phyloP scores from a whole-genome alignment of 148 eudicot species.

The Vaccinium macrocarpon region DNA sequence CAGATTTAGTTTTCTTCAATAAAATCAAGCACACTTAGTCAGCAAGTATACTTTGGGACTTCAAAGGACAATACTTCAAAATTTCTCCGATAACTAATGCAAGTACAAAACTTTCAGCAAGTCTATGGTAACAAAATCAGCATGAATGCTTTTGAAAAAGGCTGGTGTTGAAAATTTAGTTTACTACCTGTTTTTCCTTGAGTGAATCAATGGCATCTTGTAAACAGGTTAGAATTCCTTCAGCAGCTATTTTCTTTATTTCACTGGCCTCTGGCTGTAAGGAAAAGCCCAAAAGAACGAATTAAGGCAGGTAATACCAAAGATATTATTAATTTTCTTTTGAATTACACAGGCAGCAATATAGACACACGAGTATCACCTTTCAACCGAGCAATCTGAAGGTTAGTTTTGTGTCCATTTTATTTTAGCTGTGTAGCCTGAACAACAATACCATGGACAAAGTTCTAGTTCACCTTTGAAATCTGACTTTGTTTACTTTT shows the following conservation, averaged over 20 bases:
- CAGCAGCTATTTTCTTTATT: constrained; percentile 77
- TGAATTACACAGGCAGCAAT: not conserved
- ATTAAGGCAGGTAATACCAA: not conserved
- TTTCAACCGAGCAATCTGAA: not conserved
- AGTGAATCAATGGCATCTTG: constrained; percentile 82
- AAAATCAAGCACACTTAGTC: not conserved
- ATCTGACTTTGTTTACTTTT: not conserved
- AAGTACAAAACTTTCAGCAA: constrained; percentile 1
- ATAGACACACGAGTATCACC: not conserved
- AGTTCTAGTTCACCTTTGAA: not conserved
- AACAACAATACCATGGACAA: constrained; percentile 1
- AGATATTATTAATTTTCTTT: not conserved
- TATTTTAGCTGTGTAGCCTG: not conserved
- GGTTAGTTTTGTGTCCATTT: not conserved
- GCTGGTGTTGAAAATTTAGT: not conserved
- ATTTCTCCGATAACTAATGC: not conserved
- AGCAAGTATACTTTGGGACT: not conserved
- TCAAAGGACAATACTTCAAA: not conserved
- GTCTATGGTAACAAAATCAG: not conserved
- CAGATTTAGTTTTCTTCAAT: not conserved
- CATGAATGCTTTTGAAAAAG: not conserved
- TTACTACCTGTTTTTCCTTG: constrained; percentile 59
- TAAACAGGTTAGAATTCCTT: constrained; percentile 81
- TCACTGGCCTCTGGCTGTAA: constrained; percentile 72
- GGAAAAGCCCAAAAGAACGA: constrained; percentile 15